Evolutionary conservation across 2,329 filamentous ascomycete species (phyloP), one percentile per base, ranked within the genome.

Genomic region (Ophiosphaerella narmari): DNA sequence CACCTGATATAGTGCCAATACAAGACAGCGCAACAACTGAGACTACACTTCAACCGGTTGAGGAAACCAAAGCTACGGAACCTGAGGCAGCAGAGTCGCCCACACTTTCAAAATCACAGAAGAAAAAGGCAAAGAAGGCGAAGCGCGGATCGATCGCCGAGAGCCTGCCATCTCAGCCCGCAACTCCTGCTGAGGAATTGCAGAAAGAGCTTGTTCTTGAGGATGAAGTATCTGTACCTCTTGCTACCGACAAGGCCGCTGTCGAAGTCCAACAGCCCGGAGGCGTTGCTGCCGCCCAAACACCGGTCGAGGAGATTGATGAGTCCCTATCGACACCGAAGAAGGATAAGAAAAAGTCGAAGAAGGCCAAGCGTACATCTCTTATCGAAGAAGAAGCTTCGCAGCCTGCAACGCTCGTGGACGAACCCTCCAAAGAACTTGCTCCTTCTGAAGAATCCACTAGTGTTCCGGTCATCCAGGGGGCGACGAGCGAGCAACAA

Each of bases 261-360:
- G 32, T 41, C 13, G 43, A 47, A 23, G 21, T 35, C 12, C 50
- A 54, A 32, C 38, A 43, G 26, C 45, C 47, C n/a, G 31, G 24
- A 33, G 29, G 7, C 4, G 1, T 31, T 18, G 7, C 39, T 12
- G 7, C 16, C 14, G 24, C 21, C 23, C 11, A 12, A 42, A 31
- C 9, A 11, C 39, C 29, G 33, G 29, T 23, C 14, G 52, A 59
- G 6, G 47, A 47, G 4, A 49, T 43, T 21, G 49, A 53, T 7
- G 50, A 35, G 13, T 43, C 49, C 43, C 31, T 56, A 18, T 35
- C 48, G 39, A 43, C 16, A 23, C 43, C 53, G 2, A 58, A 55
- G 42, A 63, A 66, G 41, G 63, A 64, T 51, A 63, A 60, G 52
- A 67, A 66, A 57, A 68, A 68, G 43, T 49, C 56, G 4, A 65